Base-by-base conservation (phyloP, 1,139 yeast species). In the Hansenula sp. region DNA sequence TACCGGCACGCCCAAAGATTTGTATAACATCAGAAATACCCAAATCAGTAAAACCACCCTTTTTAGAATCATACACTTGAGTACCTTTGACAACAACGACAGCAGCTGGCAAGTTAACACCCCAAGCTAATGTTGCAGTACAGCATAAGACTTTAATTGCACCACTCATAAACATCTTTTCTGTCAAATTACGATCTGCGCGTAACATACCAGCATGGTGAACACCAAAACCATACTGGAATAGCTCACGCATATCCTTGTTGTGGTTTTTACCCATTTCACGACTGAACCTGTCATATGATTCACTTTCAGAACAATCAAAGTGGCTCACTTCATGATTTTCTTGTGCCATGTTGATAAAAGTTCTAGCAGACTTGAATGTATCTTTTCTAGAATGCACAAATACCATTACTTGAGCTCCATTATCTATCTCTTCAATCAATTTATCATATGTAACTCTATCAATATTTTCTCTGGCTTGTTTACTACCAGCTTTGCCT, bases 121-220 rank as follows among this genome's bases (percentile, higher is more conserved):
- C 99, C 99, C 99, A 94, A 0, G 99, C 99, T 44, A 94, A 75
- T 0, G 99, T 94, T 0, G 98, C 96, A 2, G 99, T 94, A 71
- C 97, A 89, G 53, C 96, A 86, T 16, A 94, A 68, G 0, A 94
- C 97, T 49, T 84, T 87, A 45, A 92, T 82, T 1, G 92, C 85
- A 29, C 98, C 98, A 27, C 72, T 70, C 39, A 81, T 73, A 59
- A 94, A 94, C 82, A 92, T 77, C 56, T 80, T 83, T 56, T 94
- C 98, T 0, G 95, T 83, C 46, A 89, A 61, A 53, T 90, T 92
- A 57, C 99, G 76, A 56, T 94, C 99, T 0, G 92, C 69, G 48
- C 98, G 72, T 32, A 88, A 68, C 95, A 94, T 84, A 50, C 99
- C 99, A 2, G 99, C 99, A 68, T 94, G 97, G 61, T 94, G 99